phyloP scores from a whole-genome alignment of 306 rosid genomes.

The Amphicarpaea edgeworthii region DNA sequence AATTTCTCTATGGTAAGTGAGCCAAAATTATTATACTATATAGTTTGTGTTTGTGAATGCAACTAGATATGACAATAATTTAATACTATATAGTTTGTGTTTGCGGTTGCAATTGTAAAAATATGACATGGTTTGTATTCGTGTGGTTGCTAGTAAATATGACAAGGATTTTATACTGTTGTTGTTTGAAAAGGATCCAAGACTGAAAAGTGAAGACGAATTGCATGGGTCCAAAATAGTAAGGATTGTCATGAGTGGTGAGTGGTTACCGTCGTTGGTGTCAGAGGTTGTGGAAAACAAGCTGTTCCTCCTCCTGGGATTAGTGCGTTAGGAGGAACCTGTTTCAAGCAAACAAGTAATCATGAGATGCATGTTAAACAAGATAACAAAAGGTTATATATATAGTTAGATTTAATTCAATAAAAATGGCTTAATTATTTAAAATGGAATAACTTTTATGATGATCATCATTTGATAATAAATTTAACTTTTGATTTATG shows the following conservation, averaged over 20 bases:
- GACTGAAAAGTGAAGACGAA: conserved; percentile 41
- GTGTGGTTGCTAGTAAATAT: conserved; percentile 5
- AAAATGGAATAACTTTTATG: background rate
- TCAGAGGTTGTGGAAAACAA: conserved; percentile 66
- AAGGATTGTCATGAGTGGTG: conserved; percentile 30
- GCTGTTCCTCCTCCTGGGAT: conserved; percentile 73
- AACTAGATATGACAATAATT: conserved; percentile 15
- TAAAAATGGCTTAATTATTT: no score
- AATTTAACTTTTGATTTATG: background rate
- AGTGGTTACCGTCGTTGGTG: conserved; percentile 41
- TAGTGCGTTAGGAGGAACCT: conserved; percentile 62
- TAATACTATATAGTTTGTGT: background rate
- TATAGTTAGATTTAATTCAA: background rate
- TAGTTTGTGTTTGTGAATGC: background rate
- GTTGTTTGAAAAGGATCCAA: conserved; percentile 37
- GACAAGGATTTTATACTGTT: background rate
- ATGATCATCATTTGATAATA: background rate
- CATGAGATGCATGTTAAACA: background rate
- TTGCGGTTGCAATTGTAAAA: no score
- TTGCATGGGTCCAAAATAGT: conserved; percentile 55
- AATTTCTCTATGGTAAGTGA: conserved; percentile 7
- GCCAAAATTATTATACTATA: background rate
- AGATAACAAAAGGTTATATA: background rate
- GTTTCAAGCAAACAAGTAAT: conserved; percentile 8
- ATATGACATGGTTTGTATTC: no score